These are phyloP conservation scores for Cyberlindnera bimundalis DNA, from an alignment of 805 yeast species.

Conservation along the genomic window DNA sequence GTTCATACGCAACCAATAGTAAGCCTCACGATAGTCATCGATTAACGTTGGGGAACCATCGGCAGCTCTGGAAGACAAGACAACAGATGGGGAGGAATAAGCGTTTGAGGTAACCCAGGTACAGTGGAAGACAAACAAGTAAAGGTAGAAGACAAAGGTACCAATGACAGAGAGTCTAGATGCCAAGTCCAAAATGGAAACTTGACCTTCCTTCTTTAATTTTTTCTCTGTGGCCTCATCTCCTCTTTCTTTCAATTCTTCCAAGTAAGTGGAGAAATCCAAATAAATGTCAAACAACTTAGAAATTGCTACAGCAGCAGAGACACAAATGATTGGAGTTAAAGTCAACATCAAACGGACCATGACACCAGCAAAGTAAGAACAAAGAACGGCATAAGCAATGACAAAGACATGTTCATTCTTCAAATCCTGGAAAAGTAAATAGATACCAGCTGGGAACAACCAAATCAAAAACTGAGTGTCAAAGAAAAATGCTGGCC, in stretches of 20 bases:
- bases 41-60: constrained; percentile 84
- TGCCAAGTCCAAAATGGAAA: constrained; percentile 29
- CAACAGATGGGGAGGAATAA: constrained; percentile 97
- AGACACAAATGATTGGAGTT: constrained; percentile 93
- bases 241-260: constrained; percentile 12
- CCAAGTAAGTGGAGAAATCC: constrained; percentile 45
- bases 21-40: constrained; percentile 98
- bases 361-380: constrained; percentile 99
- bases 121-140: constrained; percentile 85
- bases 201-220: constrained; percentile 11
- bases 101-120: constrained; percentile 97
- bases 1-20: constrained; percentile 98
- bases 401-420: constrained; percentile 93
- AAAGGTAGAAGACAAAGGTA: constrained; percentile 70
- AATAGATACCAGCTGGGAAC: constrained; percentile 95
- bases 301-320: constrained; percentile 86
- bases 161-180: constrained; percentile 62
- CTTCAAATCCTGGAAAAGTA: constrained; percentile 82
- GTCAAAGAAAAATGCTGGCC: constrained; percentile 98
- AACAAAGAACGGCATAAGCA: constrained; percentile 87
- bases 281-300: constrained; percentile 79
- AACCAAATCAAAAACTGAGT: constrained; percentile 92
- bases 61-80: constrained; percentile 74
- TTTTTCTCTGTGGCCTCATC: constrained; percentile 6
- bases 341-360: constrained; percentile 94